A percentile compares a stretch with the other conserved stretches of the same genome.
Evolutionary conservation across 1,139 yeast species (phyloP).

Genomic region (Diutina rugosa): DNA sequence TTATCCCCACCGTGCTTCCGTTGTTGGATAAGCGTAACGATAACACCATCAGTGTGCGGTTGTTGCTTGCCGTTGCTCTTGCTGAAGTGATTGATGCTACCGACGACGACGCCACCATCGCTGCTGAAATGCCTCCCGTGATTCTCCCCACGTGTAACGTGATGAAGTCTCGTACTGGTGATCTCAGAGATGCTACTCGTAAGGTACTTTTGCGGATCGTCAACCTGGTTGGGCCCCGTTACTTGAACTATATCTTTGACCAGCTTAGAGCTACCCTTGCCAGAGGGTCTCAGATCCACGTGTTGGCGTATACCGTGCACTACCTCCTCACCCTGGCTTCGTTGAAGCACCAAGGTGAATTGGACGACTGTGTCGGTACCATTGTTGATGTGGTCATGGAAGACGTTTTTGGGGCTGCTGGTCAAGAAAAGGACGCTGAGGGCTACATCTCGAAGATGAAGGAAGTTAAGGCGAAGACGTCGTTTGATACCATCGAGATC

Average conservation of each 20-base stretch:
- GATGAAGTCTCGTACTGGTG: conserved; percentile 68
- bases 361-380: conserved; percentile 54
- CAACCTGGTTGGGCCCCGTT: conserved; percentile 53
- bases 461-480: conserved; percentile 81
- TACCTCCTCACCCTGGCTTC: conserved; percentile 37
- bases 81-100: background rate
- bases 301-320: conserved; percentile 80
- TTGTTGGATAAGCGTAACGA: background rate
- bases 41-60: background rate
- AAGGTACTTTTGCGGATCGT: conserved; percentile 61
- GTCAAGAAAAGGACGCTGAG: conserved; percentile 90
- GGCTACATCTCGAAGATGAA: conserved; percentile 80
- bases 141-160: background rate
- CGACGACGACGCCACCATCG: background rate
- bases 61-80: background rate
- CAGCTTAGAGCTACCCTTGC: conserved; percentile 72
- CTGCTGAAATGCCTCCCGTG: background rate
- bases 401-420: conserved; percentile 85
- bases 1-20: background rate
- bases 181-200: conserved; percentile 78
- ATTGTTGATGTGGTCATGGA: conserved; percentile 76
- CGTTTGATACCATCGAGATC: conserved; percentile 79
- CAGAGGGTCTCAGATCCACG: conserved; percentile 90
- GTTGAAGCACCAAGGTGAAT: conserved; percentile 50
- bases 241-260: conserved; percentile 58